Conservation (phyloP, 139 green algal genomes). For the Pleodorina starrii region DNA sequence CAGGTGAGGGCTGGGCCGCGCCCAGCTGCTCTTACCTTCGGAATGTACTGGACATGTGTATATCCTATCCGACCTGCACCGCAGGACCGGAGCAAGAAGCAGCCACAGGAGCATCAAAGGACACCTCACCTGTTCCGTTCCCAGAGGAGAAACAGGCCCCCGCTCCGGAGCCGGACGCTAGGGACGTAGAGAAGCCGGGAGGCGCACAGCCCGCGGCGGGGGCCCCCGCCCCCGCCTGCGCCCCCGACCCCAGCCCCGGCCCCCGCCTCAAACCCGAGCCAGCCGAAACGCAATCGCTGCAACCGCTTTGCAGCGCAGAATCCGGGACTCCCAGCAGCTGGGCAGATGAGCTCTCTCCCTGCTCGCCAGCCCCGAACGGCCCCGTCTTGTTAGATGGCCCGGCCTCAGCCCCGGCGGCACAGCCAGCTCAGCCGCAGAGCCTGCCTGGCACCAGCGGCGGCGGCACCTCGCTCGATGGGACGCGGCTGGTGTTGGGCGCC, state of each 20-base stretch:
- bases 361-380: too few relatives aligned
- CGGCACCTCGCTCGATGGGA: neutral
- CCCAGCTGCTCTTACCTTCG: neutral
- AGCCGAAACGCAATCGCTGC: too few relatives aligned
- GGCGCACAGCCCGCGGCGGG: neutral
- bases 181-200: neutral
- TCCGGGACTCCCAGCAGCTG: too few relatives aligned
- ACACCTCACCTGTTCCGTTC: neutral
- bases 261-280: too few relatives aligned
- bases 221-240: neutral
- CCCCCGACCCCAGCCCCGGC: too few relatives aligned
- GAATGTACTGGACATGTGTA: neutral
- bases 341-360: too few relatives aligned
- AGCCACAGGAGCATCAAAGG: too few relatives aligned
- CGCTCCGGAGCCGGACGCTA: neutral
- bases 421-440: too few relatives aligned
- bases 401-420: too few relatives aligned
- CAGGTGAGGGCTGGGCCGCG: slow-evolving; percentile 14
- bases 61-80: neutral
- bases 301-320: too few relatives aligned
- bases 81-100: neutral
- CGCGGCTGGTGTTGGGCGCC: slow-evolving; percentile 7
- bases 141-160: neutral
- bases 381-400: too few relatives aligned
- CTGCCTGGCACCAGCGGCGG: neutral